These are phyloP conservation scores for Skeletonema potamos DNA, from an alignment of 108 stramenopile species.

Conservation along the genomic window DNA sequence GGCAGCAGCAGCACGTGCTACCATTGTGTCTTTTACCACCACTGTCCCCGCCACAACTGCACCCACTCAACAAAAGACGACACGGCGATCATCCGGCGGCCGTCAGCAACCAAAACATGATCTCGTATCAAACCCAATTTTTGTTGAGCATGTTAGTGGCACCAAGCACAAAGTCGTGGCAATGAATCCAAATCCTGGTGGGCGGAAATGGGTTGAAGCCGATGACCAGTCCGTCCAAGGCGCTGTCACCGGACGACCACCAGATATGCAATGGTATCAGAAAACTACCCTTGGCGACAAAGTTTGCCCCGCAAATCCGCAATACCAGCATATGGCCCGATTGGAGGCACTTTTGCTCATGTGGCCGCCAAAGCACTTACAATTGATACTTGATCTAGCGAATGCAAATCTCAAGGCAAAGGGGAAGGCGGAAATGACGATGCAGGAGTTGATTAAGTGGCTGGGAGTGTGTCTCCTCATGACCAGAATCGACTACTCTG, in stretches of 20 bases:
- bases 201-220: not conserved
- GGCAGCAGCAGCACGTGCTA: no score
- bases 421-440: not conserved
- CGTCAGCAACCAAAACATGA: no score
- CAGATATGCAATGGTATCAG: not conserved
- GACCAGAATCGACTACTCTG: not conserved
- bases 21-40: no score
- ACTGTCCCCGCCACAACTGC: no score
- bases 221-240: no score
- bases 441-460: constrained; percentile 14
- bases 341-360: constrained; percentile 8
- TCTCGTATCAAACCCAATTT: no score
- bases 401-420: constrained; percentile 3
- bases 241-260: not conserved
- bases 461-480: constrained; percentile 7
- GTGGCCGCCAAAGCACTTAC: not conserved
- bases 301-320: not conserved
- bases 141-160: no score
- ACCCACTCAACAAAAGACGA: no score
- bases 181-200: not conserved
- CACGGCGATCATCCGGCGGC: no score
- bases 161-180: not conserved
- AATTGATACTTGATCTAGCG: not conserved
- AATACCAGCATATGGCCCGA: not conserved
- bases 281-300: not conserved